Evolutionary conservation across 163 green algal species (phyloP), one percentile per base, ranked within the genome.

Genomic region (Chlamydomonas reinhardtii): DNA sequence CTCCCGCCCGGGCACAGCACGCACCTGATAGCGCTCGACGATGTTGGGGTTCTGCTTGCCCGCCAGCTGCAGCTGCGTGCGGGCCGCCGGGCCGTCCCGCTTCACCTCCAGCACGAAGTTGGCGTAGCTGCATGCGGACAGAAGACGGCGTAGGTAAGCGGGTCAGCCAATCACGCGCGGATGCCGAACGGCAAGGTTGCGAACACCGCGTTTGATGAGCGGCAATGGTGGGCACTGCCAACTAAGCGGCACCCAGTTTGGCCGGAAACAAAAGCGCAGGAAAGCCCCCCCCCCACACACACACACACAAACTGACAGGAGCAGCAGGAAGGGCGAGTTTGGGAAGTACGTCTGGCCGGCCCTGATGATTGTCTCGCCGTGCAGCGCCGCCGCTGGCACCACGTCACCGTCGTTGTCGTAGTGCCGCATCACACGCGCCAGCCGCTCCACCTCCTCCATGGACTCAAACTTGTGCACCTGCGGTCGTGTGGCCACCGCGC

Each of bases 61-160:
- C 20, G 72, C 83, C 31, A 87, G 76, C 91, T 94, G 91, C 73
- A 94, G 89, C 86, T 93, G 91, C 9, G 89, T 94, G 83, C 91
- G 89, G 15, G 61, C 74, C 20, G 83, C 78, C 19, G 89, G 86
- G 20, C 91, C 89, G 66, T 94, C 91, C 59, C 84, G 88, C 22
- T 76, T 61, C 4, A 87, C 75, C 66, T 92, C 83, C 48, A 93
- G 74, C 20, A 93, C 27, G 76, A 91, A 92, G 89, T 90, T 91
- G 52, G 90, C 76, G 54, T 90, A 89, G 66, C 66, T 39, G 32
- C 31, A 31, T n/a, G 61, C 25, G 16, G 4, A 22, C 24, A 31
- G 17, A n/a, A 29, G 59, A 25, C 4, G 12, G 59, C 20, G 25
- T 34, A 12, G 6, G 64, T 5, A 32, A 35, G 24, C 4, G 24